Evolutionary conservation across 306 rosid species (phyloP), one percentile per base, ranked within the genome.

Genomic region (Cucumis melo): DNA sequence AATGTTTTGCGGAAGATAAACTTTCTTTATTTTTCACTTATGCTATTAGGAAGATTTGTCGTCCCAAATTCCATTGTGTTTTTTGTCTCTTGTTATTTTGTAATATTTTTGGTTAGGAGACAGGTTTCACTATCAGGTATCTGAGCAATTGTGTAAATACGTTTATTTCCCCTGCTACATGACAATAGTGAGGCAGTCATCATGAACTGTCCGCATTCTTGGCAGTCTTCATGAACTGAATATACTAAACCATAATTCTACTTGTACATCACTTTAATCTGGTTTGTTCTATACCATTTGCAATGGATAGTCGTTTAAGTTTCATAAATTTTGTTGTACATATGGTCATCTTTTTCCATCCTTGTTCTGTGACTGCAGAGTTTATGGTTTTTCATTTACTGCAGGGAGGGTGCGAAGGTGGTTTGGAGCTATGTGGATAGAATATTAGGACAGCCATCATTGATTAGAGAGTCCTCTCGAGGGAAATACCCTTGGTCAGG

Each of bases 401-500:
- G 78, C 87, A 95, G 99, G 86, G 99, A 95, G 89, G 99, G 99
- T 85, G 97, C 99, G 24, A 87, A 86, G 53, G 99, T 95, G 87
- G 85, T 95, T 79, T 92, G 99, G 99, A 92, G 99, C 81, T 95
- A 95, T 81, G 91, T 95, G 63, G 99, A 95, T 85, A 87, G 98
- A 83, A 95, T 94, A 82, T 85, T 94, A 86, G 99, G 99, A 23
- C 99, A 94, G 68, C 99, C 99, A 46, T 94, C 99, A 46, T 80
- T 94, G 81, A 92, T 94, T 78, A 84, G 98, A 78, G 99, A 95
- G 78, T 94, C 99, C 12, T 94, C 99, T 73, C 89, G 91, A 66
- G 97, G 98, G 77, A 94, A 92, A 78, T 94, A 94, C 76, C 98
- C 99, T 50, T 95, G 99, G 99, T 89, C 97, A 23, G 98, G 99